These are phyloP conservation scores for Moniliophthora roreri DNA, from an alignment of 1,284 basidiomycete genomes.

Conservation along the genomic window DNA sequence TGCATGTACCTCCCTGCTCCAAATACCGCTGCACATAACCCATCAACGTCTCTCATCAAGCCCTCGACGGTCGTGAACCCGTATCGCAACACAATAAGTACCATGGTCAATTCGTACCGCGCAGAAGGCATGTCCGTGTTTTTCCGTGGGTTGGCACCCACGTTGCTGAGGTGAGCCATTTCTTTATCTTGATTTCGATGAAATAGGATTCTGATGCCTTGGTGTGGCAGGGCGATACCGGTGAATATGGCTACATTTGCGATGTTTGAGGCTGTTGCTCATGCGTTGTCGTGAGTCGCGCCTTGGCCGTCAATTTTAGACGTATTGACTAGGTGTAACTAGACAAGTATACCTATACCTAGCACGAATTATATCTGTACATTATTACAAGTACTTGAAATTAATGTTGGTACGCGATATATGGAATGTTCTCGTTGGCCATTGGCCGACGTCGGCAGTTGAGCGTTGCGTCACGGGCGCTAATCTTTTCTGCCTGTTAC, in stretches of 20 bases:
- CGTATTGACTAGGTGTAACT: too few species aligned
- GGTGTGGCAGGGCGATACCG: constrained; percentile 39
- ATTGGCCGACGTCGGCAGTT: too few species aligned
- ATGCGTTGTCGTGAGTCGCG: constrained; percentile 29
- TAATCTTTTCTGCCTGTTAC: too few species aligned
- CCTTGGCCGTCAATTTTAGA: too few species aligned
- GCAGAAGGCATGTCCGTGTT: constrained; percentile 69
- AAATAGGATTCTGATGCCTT: not conserved
- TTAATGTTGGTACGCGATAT: too few species aligned
- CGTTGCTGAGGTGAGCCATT: constrained; percentile 62
- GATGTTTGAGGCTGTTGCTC: constrained; percentile 48
- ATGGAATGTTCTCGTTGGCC: too few species aligned
- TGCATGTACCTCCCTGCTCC: not conserved
- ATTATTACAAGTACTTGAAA: too few species aligned
- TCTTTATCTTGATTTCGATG: constrained; percentile 24
- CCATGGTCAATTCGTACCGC: constrained; percentile 60
- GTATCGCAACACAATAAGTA: constrained; percentile 56
- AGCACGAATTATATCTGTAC: too few species aligned
- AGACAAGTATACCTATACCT: too few species aligned
- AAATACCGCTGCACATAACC: not conserved
- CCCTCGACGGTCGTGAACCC: constrained; percentile 33
- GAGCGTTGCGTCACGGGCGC: too few species aligned
- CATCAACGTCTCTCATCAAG: not conserved
- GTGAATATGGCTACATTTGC: constrained; percentile 61
- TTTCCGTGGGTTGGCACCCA: constrained; percentile 75